Evolutionary conservation across 2,329 filamentous ascomycete genomes (phyloP).

Genomic region (Arthroderma sp.): DNA sequence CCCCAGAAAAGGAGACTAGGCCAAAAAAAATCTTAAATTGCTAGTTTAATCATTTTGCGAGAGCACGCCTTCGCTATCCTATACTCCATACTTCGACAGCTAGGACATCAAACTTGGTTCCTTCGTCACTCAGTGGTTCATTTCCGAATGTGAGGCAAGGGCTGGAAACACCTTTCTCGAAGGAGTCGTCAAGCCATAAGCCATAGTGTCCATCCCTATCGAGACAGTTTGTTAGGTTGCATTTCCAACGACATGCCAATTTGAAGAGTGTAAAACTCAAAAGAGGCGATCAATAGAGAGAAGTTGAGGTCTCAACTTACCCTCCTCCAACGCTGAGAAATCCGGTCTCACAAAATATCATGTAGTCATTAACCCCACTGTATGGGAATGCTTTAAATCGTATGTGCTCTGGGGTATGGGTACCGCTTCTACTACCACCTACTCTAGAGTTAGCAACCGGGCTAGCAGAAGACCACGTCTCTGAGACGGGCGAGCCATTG

Average conservation of each 20-base stretch:
- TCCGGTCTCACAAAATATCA: constrained; percentile 78
- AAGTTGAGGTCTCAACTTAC: constrained; percentile 26
- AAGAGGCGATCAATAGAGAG: not conserved
- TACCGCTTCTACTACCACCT: constrained; percentile 31
- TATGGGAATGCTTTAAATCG: constrained; percentile 97
- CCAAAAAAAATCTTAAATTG: not conserved
- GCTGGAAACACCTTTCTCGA: constrained; percentile 73
- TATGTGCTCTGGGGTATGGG: constrained; percentile 58
- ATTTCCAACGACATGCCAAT: not conserved
- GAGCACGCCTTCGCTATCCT: constrained; percentile 37
- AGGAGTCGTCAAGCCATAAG: constrained; percentile 77
- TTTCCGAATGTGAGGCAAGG: constrained; percentile 88
- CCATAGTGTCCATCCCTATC: constrained; percentile 70
- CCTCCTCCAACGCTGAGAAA: constrained; percentile 80
- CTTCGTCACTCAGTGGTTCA: constrained; percentile 83
- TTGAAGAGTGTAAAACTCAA: not conserved
- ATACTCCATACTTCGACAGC: constrained; percentile 92
- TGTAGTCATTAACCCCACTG: constrained; percentile 90
- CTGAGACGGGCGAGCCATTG: not conserved
- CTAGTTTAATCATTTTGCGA: not conserved
- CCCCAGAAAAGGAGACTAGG: not conserved
- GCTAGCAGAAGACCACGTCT: not conserved
- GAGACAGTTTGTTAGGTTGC: constrained; percentile 16
- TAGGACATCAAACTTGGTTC: constrained; percentile 78
- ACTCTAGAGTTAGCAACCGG: constrained; percentile 13